A percentile compares a stretch with the other conserved stretches of the same genome.
phyloP scores from a whole-genome alignment of 2,329 filamentous ascomycete genomes.

The Colletotrichum destructivum region DNA sequence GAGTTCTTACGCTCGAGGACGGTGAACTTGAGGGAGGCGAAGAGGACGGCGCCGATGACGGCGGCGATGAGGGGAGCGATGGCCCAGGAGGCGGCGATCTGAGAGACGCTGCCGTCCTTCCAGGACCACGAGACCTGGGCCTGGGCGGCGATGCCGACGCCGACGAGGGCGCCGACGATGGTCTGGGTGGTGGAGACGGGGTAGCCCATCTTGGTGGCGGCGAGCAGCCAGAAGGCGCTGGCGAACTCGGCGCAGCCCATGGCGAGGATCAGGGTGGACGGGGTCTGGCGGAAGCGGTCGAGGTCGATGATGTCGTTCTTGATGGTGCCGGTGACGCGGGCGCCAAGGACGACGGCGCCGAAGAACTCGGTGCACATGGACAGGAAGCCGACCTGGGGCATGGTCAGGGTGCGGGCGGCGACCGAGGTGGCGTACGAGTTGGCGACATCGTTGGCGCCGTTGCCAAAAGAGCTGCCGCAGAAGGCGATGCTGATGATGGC shows the following conservation, averaged over 20 bases:
- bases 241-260: slow-evolving; percentile 41
- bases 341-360: slow-evolving; percentile 66
- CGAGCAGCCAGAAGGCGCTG: slow-evolving; percentile 39
- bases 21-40: slow-evolving; percentile 42
- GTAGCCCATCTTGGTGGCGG: slow-evolving; percentile 39
- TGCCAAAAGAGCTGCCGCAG: slow-evolving; percentile 40
- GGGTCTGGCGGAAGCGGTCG: slow-evolving; percentile 51
- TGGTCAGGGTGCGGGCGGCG: slow-evolving; percentile 65
- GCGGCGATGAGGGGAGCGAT: slow-evolving; percentile 44
- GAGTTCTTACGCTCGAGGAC: slow-evolving; percentile 42
- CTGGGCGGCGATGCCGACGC: slow-evolving; percentile 49
- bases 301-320: slow-evolving; percentile 60
- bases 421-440: slow-evolving; percentile 69
- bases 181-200: slow-evolving; percentile 41
- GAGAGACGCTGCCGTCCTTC: slow-evolving; percentile 43
- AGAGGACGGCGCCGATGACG: slow-evolving; percentile 42
- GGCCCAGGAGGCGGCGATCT: slow-evolving; percentile 45
- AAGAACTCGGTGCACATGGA: slow-evolving; percentile 65
- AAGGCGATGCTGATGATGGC: slow-evolving; percentile 41
- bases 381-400: slow-evolving; percentile 66
- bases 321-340: slow-evolving; percentile 60
- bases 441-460: slow-evolving; percentile 42
- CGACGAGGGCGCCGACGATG: slow-evolving; percentile 40
- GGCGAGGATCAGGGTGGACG: slow-evolving; percentile 34
- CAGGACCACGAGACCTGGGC: slow-evolving; percentile 46